Evolutionary conservation across 768 basidiomycete species (phyloP).

Genomic region (Steccherinum ochraceum): DNA sequence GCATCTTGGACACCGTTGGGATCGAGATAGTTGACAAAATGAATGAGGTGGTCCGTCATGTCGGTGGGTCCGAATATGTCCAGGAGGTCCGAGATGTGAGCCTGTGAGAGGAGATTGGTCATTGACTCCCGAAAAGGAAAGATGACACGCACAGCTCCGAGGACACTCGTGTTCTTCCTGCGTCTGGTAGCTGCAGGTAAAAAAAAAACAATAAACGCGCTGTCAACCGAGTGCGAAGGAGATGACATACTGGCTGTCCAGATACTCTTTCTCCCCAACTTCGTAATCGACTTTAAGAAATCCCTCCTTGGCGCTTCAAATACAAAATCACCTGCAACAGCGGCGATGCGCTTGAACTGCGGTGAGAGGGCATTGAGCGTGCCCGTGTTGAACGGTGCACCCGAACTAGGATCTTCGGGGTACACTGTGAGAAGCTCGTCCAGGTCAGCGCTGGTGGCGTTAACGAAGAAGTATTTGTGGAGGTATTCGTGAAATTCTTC

Average conservation of each 20-base stretch:
- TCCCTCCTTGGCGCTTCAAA: conserved; percentile 22
- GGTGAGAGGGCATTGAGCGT: conserved; percentile 38
- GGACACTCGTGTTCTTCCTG: conserved; percentile 1
- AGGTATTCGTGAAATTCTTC: conserved; percentile 15
- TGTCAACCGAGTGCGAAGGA: not conserved
- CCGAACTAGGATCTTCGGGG: conserved; percentile 29
- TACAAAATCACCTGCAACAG: conserved; percentile 20
- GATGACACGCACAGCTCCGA: conserved; percentile 4
- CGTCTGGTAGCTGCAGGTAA: conserved; percentile 9
- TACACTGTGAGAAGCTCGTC: conserved; percentile 16
- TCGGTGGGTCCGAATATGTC: conserved; percentile 36
- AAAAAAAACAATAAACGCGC: not conserved
- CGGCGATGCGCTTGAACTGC: conserved; percentile 24
- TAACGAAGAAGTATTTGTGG: conserved; percentile 18
- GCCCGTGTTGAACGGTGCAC: conserved; percentile 50
- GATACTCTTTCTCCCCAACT: conserved; percentile 12
- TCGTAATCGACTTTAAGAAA: conserved; percentile 17
- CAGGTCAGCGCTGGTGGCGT: conserved; percentile 12
- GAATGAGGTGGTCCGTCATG: conserved; percentile 40
- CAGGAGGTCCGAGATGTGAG: conserved; percentile 37
- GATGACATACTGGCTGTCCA: conserved; percentile 14
- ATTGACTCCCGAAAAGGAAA: not conserved
- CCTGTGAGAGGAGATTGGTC: conserved; percentile 17
- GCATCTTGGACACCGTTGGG: conserved; percentile 35
- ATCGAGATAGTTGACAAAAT: conserved; percentile 35